A percentile compares a stretch with the other conserved stretches of the same genome.
These are phyloP conservation scores for Xylaria sp. DNA, from an alignment of 2,329 filamentous ascomycete species.

Conservation along the genomic window DNA sequence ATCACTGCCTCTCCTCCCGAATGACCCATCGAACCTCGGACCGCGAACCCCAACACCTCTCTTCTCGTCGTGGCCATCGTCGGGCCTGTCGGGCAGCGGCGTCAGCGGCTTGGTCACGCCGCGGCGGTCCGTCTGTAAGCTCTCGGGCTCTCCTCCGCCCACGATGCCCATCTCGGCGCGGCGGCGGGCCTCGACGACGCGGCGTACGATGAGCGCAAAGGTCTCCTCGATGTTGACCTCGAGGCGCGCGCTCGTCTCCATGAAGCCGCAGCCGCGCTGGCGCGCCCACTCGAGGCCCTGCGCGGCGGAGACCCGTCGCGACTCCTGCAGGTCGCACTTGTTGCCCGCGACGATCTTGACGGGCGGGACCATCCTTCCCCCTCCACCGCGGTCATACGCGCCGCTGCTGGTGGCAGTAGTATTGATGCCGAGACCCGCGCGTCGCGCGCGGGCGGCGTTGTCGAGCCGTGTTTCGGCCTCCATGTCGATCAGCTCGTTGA, in stretches of 20 bases:
- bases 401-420: slow-evolving; percentile 20
- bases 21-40: slow-evolving; percentile 50
- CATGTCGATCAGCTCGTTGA: slow-evolving; percentile 84
- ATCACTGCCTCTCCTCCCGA: slow-evolving; percentile 47
- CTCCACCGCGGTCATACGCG: slow-evolving; percentile 43
- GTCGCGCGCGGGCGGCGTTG: slow-evolving; percentile 60
- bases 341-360: slow-evolving; percentile 86
- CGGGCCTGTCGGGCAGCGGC: slow-evolving; percentile 50
- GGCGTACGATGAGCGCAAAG: slow-evolving; percentile 72
- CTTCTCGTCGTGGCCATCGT: slow-evolving; percentile 49
- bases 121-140: slow-evolving; percentile 53
- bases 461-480: slow-evolving; percentile 74
- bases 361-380: slow-evolving; percentile 65
- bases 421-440: slow-evolving; percentile 46
- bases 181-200: slow-evolving; percentile 63
- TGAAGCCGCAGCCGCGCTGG: slow-evolving; percentile 76
- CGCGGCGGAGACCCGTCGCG: slow-evolving; percentile 70
- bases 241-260: slow-evolving; percentile 84
- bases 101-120: slow-evolving; percentile 65
- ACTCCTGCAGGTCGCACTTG: slow-evolving; percentile 80
- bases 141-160: slow-evolving; percentile 43
- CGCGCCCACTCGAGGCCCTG: slow-evolving; percentile 80
- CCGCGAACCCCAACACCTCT: slow-evolving; percentile 41
- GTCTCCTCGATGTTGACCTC: slow-evolving; percentile 92
- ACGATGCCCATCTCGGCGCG: slow-evolving; percentile 55